Conservation (phyloP, 2,329 filamentous ascomycete genomes). For the Cladosporium austrohemisphaericum region DNA sequence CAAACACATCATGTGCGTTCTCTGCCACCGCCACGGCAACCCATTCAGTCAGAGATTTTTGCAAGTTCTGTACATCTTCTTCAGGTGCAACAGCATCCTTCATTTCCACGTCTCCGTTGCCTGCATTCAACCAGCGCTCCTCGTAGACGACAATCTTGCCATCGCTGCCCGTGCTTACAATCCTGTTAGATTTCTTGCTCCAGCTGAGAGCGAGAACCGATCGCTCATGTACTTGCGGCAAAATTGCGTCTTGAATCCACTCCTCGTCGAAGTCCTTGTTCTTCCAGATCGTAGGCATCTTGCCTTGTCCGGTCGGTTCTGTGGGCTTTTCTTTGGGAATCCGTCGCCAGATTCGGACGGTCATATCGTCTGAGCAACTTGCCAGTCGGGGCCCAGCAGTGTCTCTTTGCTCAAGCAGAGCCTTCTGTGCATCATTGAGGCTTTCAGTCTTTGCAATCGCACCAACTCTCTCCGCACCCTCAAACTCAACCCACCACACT, state of each 20-base stretch:
- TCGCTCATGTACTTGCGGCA: conserved; percentile 72
- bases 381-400: conserved; percentile 58
- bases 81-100: conserved; percentile 18
- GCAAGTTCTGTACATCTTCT: background rate
- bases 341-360: conserved; percentile 74
- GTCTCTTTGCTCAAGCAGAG: conserved; percentile 37
- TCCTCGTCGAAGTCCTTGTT: conserved; percentile 68
- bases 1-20: conserved; percentile 83
- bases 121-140: conserved; percentile 49
- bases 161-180: conserved; percentile 89
- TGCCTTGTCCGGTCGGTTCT: conserved; percentile 47
- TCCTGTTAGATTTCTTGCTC: conserved; percentile 70
- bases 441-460: conserved; percentile 23
- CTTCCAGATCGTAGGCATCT: conserved; percentile 87
- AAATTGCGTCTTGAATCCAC: conserved; percentile 72
- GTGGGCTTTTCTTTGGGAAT: conserved; percentile 53
- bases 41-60: conserved; percentile 57
- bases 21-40: conserved; percentile 63
- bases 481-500: conserved; percentile 81
- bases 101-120: conserved; percentile 27
- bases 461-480: conserved; percentile 40
- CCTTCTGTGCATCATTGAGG: conserved; percentile 32
- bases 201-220: conserved; percentile 82
- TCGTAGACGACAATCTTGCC: conserved; percentile 75
- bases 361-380: conserved; percentile 81